Evolutionary conservation across 2,329 filamentous ascomycete genomes (phyloP), one percentile per base, ranked within the genome.

Genomic region (Fusarium sp.): DNA sequence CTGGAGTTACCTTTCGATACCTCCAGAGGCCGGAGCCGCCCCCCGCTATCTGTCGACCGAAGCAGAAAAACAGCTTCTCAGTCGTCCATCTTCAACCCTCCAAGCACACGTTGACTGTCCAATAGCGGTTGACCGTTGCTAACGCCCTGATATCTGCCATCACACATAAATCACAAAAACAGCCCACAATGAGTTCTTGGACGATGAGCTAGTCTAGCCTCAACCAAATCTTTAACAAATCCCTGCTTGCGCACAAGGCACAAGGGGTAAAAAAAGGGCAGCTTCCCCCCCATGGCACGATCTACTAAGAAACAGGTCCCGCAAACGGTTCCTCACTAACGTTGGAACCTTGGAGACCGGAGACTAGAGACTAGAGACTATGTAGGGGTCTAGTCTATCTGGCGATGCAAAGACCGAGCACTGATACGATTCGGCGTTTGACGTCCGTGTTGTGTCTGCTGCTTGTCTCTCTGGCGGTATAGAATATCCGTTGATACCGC

Each of bases 21-120:
- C 45, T 15, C 42, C 40, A 23, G 26, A 54, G 65, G 49, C 54
- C 65, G 65, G 64, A 68, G 54, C 65, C 64, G 59, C 59, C 65
- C 65, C 64, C 65, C 65, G 54, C 64, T 50, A 68, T 68, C 65
- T 67, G 59, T 67, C 65, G 54, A 67, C 53, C 24, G 28, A 42
- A 63, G 36, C 39, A 57, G 44, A 23, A 38, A 47, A 63, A 51
- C 58, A 64, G 23, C 59, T 58, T 65, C 44, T 56, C 38, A 68
- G 47, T 67, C 49, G 64, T 48, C 45, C 11, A 53, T 44, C 38
- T 49, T 26, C 48, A 64, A 50, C 48, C 51, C 44, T 45, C 48
- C 52, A 43, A 59, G 63, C 47, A 54, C 58, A 60, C 14, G 21
- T 19, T 52, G 36, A 50, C 46, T 50, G 38, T 24, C 64, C 64